Percentiles rank a stretch among this genome's conserved stretches.
Evolutionary conservation across 768 basidiomycete species (phyloP).

Genomic region (Leccinum truebloodii): DNA sequence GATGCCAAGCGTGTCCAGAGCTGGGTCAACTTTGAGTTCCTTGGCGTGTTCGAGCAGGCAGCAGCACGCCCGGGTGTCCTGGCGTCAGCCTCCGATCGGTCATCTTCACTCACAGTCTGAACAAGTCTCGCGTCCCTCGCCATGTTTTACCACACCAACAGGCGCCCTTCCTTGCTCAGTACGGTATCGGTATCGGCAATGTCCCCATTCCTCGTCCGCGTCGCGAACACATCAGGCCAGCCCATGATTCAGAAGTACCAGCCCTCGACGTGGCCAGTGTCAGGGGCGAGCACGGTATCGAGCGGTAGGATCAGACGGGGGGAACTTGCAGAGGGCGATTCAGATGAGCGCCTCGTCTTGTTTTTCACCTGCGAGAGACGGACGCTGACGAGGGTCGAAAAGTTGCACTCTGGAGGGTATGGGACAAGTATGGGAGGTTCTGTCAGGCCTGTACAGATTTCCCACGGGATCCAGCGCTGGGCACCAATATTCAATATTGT

Average conservation of each 20-base stretch:
- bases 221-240: slow-evolving; percentile 70
- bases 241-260: slow-evolving; percentile 83
- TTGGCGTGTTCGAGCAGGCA: slow-evolving; percentile 67
- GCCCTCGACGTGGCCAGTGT: slow-evolving; percentile 86
- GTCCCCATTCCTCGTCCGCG: slow-evolving; percentile 60
- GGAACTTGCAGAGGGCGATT: too few species aligned
- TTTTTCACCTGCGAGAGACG: too few species aligned
- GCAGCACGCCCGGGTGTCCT: slow-evolving; percentile 73
- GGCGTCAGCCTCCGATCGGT: slow-evolving; percentile 18
- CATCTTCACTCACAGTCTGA: slow-evolving; percentile 52
- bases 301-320: slow-evolving; percentile 30
- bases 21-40: slow-evolving; percentile 55
- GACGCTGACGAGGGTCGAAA: too few species aligned
- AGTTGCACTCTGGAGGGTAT: too few species aligned
- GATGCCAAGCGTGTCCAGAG: slow-evolving; percentile 65
- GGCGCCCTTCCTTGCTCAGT: slow-evolving; percentile 36
- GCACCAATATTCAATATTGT: too few species aligned
- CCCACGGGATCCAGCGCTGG: too few species aligned
- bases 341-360: too few species aligned
- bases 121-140: slow-evolving; percentile 70
- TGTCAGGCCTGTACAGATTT: too few species aligned
- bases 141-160: slow-evolving; percentile 71
- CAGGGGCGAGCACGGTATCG: slow-evolving; percentile 74
- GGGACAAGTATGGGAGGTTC: too few species aligned
- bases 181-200: slow-evolving; percentile 38